Evolutionary conservation across 805 yeast genomes (phyloP).

Genomic region (Teunomyces tritomae): DNA sequence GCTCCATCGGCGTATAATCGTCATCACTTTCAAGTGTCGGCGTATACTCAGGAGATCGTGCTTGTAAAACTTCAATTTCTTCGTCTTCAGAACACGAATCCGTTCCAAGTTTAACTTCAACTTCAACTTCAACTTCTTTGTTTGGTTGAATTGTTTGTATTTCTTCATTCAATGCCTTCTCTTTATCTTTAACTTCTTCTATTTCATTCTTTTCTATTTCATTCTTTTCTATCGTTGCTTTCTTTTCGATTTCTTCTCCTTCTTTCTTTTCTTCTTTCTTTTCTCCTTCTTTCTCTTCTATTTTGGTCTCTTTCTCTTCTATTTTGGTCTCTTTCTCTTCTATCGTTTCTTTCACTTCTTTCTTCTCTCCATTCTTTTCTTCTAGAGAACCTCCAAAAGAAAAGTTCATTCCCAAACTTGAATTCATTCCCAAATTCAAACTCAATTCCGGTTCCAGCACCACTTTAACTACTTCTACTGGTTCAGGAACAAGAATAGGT

Average conservation of each 20-base stretch:
- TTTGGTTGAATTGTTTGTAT: no score
- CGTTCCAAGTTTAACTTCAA: no score
- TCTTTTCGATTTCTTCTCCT: no score
- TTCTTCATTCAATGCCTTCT: no score
- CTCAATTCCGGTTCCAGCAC: constrained; percentile 1
- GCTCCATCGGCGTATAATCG: constrained; percentile 11
- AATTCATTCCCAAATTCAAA: constrained; percentile 16
- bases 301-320: neutral
- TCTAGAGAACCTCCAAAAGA: no score
- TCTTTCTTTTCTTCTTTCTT: neutral
- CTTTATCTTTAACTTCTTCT: no score
- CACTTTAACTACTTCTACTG: constrained; percentile 8
- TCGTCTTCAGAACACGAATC: no score
- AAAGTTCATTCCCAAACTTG: constrained; percentile 7
- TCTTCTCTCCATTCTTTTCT: neutral
- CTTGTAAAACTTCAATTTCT: no score
- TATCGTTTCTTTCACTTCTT: neutral
- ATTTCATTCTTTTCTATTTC: no score
- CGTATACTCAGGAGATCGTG: no score
- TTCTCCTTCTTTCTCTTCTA: neutral
- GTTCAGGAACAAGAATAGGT: no score
- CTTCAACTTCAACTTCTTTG: no score
- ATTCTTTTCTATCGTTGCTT: neutral
- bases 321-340: constrained; percentile 1
- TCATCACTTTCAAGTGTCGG: constrained; percentile 1